Conservation (phyloP, 352 stramenopile species). For the Pythium sp. region DNA sequence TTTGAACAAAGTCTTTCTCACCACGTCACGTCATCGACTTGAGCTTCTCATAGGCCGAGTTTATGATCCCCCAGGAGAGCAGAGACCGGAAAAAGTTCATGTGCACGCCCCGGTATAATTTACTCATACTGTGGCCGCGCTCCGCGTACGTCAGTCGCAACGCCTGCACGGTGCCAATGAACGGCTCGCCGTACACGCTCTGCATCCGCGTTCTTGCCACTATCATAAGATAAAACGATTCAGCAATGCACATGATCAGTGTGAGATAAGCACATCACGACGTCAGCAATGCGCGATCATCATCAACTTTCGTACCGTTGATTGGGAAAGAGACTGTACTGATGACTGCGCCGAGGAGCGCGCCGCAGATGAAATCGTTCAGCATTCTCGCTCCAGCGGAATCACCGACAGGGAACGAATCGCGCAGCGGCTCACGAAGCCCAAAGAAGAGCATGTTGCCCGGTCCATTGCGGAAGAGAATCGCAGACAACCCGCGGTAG, state of each 20-base stretch:
- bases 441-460: conserved; percentile 87
- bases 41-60: conserved; percentile 87
- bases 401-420: conserved; percentile 51
- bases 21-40: conserved; percentile 60
- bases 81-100: conserved; percentile 89
- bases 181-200: conserved; percentile 67
- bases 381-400: conserved; percentile 43
- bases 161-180: conserved; percentile 54
- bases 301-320: conserved; percentile 44
- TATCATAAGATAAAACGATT: conserved; percentile 13
- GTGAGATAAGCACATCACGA: background rate
- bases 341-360: conserved; percentile 78
- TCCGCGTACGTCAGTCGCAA: conserved; percentile 73
- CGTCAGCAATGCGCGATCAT: background rate
- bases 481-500: conserved; percentile 76
- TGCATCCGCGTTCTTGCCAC: conserved; percentile 83
- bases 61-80: conserved; percentile 90
- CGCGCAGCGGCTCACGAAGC: conserved; percentile 67
- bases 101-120: conserved; percentile 81
- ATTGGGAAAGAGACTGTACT: conserved; percentile 85
- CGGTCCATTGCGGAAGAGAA: conserved; percentile 82
- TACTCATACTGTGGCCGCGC: conserved; percentile 49
- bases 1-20: background rate
- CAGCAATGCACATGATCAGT: conserved; percentile 1
- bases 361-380: conserved; percentile 84